Evolutionary conservation across 169 alveolate species (phyloP).

Genomic region (Plasmodium chabaudi): DNA sequence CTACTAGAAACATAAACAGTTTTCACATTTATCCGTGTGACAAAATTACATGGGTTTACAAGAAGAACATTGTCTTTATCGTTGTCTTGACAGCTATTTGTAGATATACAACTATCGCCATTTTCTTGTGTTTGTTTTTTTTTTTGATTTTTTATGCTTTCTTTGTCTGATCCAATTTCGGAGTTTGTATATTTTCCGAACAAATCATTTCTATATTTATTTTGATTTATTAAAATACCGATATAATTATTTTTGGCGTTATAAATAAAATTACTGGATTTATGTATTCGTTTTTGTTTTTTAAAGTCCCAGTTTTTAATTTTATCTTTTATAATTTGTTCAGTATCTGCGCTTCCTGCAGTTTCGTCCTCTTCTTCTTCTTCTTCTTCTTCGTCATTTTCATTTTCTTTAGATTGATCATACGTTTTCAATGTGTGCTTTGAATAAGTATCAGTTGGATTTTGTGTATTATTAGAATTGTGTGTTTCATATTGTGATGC

Average conservation of each 20-base stretch:
- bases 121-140: background rate
- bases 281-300: slow-evolving; percentile 24
- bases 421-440: too few species aligned
- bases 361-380: background rate
- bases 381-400: background rate
- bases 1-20: slow-evolving; percentile 40
- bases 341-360: background rate
- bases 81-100: background rate
- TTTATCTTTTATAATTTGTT: background rate
- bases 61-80: slow-evolving; percentile 3
- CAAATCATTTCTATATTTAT: background rate
- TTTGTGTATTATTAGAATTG: too few species aligned
- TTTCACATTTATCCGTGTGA: slow-evolving; percentile 65
- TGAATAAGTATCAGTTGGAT: too few species aligned
- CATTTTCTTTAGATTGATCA: background rate
- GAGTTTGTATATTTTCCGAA: background rate
- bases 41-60: slow-evolving; percentile 73
- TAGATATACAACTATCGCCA: background rate
- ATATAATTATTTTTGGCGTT: slow-evolving; percentile 66
- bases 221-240: slow-evolving; percentile 60
- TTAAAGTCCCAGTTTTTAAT: slow-evolving; percentile 49
- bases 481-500: too few species aligned
- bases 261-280: slow-evolving; percentile 63
- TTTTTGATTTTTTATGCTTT: background rate
- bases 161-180: background rate